Percentiles rank a stretch among this genome's conserved stretches.
phyloP scores from a whole-genome alignment of 1,139 yeast genomes.

The Hyphopichia fennica region DNA sequence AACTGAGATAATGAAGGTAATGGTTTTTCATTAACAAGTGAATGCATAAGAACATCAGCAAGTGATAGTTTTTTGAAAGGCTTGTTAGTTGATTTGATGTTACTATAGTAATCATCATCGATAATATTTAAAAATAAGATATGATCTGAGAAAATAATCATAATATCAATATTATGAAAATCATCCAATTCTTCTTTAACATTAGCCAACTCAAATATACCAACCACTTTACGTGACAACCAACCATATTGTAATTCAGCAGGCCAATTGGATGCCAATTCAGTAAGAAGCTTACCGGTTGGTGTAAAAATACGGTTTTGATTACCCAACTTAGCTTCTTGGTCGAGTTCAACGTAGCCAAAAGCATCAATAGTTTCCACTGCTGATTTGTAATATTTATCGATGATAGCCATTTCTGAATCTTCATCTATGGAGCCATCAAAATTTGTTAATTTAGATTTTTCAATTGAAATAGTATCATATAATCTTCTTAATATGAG shows the following conservation, averaged over 20 bases:
- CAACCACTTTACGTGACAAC: constrained; percentile 81
- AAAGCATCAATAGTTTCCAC: constrained; percentile 77
- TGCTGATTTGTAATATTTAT: constrained; percentile 52
- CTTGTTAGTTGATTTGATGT: constrained; percentile 16
- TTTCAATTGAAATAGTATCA: constrained; percentile 23
- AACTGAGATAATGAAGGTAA: constrained; percentile 51
- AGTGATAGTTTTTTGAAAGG: constrained; percentile 57
- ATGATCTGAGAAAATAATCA: constrained; percentile 80
- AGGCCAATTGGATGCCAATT: constrained; percentile 86
- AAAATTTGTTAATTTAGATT: constrained; percentile 12
- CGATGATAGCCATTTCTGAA: constrained; percentile 18
- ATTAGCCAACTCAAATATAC: constrained; percentile 62
- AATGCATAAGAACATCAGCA: constrained; percentile 85
- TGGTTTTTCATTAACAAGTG: constrained; percentile 83
- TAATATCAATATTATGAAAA: constrained; percentile 43
- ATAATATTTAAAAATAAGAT: constrained; percentile 60
- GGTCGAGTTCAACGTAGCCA: constrained; percentile 49
- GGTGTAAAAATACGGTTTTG: constrained; percentile 78
- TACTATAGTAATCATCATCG: constrained; percentile 36
- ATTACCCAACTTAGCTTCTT: constrained; percentile 40
- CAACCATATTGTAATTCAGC: constrained; percentile 83
- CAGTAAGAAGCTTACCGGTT: constrained; percentile 83
- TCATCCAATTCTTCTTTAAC: constrained; percentile 27
- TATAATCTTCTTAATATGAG: constrained; percentile 61
- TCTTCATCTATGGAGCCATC: constrained; percentile 10